Evolutionary conservation across 2,329 filamentous ascomycete genomes (phyloP).

Genomic region (Nigrospora osmanthi): DNA sequence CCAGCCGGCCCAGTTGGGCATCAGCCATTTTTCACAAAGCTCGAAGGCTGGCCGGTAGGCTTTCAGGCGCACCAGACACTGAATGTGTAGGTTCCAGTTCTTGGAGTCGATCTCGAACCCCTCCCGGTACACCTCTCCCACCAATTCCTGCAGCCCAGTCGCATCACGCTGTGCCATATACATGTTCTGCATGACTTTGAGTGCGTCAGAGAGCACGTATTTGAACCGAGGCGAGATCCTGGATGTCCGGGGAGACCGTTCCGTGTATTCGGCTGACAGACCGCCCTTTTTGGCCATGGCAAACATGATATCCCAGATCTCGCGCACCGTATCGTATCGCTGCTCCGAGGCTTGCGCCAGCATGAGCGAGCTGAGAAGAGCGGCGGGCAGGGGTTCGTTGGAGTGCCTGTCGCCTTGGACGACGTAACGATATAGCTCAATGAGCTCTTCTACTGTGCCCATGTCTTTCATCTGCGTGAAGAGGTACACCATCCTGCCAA

Average conservation of each 20-base stretch:
- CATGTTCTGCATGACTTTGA: conserved; percentile 41
- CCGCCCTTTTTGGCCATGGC: conserved; percentile 38
- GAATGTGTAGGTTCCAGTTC: conserved; percentile 76
- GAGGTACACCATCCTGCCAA: conserved; percentile 31
- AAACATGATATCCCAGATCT: conserved; percentile 59
- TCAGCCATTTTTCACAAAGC: conserved; percentile 69
- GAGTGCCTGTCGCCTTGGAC: conserved; percentile 24
- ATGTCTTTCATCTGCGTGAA: conserved; percentile 36
- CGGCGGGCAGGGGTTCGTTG: conserved; percentile 35
- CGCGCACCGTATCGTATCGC: conserved; percentile 51
- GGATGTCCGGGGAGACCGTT: conserved; percentile 24
- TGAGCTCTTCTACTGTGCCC: conserved; percentile 48
- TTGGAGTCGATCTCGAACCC: conserved; percentile 70
- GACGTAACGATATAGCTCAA: conserved; percentile 41
- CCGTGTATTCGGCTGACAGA: conserved; percentile 19
- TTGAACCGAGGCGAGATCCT: conserved; percentile 39
- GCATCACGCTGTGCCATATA: conserved; percentile 31
- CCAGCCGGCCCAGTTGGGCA: conserved; percentile 76
- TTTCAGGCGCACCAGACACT: conserved; percentile 53
- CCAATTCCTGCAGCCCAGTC: conserved; percentile 36
- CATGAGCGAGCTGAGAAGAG: conserved; percentile 62
- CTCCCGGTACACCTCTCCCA: conserved; percentile 47
- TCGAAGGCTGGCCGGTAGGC: conserved; percentile 60
- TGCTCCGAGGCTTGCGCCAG: conserved; percentile 49
- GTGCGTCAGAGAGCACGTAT: conserved; percentile 41